Evolutionary conservation across 306 rosid genomes (phyloP), one percentile per base, ranked within the genome.

Genomic region (Rosa lucieae): DNA sequence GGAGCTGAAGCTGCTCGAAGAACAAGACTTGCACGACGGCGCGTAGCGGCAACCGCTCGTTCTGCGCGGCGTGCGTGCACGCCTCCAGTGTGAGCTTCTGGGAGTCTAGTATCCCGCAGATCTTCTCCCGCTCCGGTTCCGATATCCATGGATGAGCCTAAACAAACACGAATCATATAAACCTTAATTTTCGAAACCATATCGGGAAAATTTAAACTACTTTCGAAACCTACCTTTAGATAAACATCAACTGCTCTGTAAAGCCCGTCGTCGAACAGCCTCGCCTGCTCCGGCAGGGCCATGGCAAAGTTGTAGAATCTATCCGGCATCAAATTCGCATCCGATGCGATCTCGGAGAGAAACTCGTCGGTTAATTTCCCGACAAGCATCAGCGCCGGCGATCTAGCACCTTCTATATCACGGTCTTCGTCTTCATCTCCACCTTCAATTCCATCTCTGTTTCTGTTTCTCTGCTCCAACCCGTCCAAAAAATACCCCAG

Each of bases 1-100:
- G 98, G 17, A 95, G 94, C 85, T 95, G 99, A 58, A 95, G 92
- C 86, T 95, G 99, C 90, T 95, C 99, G 68, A 93, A 93, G 91
- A 95, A 95, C 8, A 95, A 89, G 10, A 95, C 98, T 59, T 93
- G 87, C 58, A 95, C 92, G 61, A 95, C 97, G 15, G 99, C 96
- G 39, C 99, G 92, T 42, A 95, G 44, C 0, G 99, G 99, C 51
- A 95, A 89, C 48, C 99, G 97, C 82, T 93, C 99, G 88, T 95
- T 95, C 81, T 95, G 99, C 29, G 99, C 96, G 23, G 98, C 99
- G 91, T 93, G 99, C 3, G 99, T 95, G 87, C 99, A 95, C 20
- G 98, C 99, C 59, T 95, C 99, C 1, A 95, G 79, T 8, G 99
- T 93, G 12, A 95, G 87, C 73, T 93, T 95, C 88, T 93, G 97